phyloP scores from a whole-genome alignment of 1,139 yeast species.

The Candida labiduridarum region DNA sequence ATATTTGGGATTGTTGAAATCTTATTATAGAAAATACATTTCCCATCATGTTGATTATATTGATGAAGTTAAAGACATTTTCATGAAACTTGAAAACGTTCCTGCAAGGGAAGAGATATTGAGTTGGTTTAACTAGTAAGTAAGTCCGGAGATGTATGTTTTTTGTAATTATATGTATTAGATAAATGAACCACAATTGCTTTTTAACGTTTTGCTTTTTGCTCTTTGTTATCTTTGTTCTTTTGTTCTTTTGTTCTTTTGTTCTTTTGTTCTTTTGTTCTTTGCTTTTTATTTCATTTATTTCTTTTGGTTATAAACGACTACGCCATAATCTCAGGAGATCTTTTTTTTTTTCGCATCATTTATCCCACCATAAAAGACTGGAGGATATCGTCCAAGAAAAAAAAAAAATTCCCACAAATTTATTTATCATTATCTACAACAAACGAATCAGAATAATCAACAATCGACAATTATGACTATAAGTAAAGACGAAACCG shows the following conservation, averaged over 20 bases:
- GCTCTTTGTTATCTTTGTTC: too few species aligned
- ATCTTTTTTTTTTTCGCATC: too few species aligned
- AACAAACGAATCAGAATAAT: neutral
- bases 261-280: too few species aligned
- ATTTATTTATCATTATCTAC: neutral
- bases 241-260: too few species aligned
- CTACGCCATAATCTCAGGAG: too few species aligned
- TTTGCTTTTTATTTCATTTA: too few species aligned
- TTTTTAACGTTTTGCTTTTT: too few species aligned
- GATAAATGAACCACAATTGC: neutral
- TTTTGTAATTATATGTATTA: slow-evolving; percentile 1
- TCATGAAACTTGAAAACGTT: slow-evolving; percentile 27
- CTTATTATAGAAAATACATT: slow-evolving; percentile 38
- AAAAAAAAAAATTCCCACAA: neutral
- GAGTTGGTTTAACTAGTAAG: slow-evolving; percentile 26
- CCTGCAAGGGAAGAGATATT: slow-evolving; percentile 30
- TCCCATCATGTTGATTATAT: slow-evolving; percentile 18
- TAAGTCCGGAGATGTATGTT: neutral
- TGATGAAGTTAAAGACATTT: slow-evolving; percentile 25
- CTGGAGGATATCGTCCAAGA: too few species aligned
- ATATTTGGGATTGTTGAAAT: slow-evolving; percentile 45
- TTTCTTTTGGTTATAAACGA: too few species aligned
- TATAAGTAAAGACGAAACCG: neutral
- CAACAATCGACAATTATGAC: neutral
- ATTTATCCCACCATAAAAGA: too few species aligned